phyloP scores from a whole-genome alignment of 2,329 filamentous ascomycete genomes.

The Phialophora macrospora region DNA sequence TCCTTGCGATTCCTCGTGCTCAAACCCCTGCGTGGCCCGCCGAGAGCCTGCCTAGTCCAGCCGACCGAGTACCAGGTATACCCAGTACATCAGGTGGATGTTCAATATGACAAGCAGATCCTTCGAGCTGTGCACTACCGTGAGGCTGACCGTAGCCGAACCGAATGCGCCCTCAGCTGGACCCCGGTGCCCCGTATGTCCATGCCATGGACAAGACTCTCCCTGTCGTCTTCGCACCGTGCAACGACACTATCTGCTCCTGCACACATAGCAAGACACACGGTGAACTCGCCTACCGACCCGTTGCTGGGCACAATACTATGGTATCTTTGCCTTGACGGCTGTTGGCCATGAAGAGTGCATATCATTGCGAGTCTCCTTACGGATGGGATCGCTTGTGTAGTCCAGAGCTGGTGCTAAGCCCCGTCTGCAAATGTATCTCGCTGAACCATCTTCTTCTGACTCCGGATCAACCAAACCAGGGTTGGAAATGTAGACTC shows the following conservation, averaged over 20 bases:
- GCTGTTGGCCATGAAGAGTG: too few species aligned
- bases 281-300: not conserved
- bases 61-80: too few species aligned
- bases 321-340: too few species aligned
- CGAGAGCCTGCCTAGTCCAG: not conserved
- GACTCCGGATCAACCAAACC: not conserved
- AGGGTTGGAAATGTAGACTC: not conserved
- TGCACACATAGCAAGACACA: too few species aligned
- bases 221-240: not conserved
- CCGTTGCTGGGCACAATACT: not conserved
- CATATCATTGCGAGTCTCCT: too few species aligned
- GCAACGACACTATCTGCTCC: not conserved
- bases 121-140: not conserved
- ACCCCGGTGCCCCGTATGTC: not conserved
- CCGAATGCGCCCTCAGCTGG: not conserved
- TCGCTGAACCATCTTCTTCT: too few species aligned
- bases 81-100: not conserved
- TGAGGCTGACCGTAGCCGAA: not conserved
- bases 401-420: too few species aligned
- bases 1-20: too few species aligned
- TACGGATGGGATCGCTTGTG: too few species aligned
- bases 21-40: too few species aligned
- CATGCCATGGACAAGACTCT: not conserved
- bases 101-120: not conserved
- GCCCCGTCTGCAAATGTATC: too few species aligned